These are phyloP conservation scores for Cercophora sp. DNA, from an alignment of 495 filamentous ascomycete species.

Conservation along the genomic window DNA sequence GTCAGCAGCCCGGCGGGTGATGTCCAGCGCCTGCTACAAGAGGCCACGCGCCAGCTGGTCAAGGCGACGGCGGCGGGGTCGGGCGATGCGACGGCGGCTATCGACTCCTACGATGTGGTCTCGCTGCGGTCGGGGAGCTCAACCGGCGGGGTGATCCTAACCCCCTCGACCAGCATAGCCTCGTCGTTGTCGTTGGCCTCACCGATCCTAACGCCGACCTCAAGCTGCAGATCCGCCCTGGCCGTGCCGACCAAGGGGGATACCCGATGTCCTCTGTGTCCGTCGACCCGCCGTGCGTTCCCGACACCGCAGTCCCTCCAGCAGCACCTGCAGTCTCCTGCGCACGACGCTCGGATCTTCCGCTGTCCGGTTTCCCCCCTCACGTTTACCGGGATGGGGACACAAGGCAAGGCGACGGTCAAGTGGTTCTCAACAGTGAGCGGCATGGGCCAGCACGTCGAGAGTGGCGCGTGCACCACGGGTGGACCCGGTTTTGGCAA, in stretches of 20 bases:
- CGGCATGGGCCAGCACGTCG: constrained; percentile 3
- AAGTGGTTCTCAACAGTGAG: constrained; percentile 2
- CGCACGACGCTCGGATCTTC: constrained; percentile 1
- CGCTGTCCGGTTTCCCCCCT: neutral
- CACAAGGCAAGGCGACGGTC: neutral
- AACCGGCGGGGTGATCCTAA: neutral
- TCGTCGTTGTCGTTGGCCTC: constrained; percentile 1
- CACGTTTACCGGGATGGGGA: neutral
- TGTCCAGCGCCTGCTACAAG: neutral
- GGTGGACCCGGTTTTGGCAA: neutral
- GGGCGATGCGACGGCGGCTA: neutral
- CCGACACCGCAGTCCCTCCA: constrained; percentile 1
- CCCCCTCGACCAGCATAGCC: neutral
- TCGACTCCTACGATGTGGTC: neutral
- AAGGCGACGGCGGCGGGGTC: neutral
- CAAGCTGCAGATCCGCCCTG: neutral
- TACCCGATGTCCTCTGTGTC: constrained; percentile 2
- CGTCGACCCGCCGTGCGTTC: neutral
- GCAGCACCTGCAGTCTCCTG: neutral
- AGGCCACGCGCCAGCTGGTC: neutral
- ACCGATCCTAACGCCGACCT: constrained; percentile 1
- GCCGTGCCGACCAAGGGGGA: neutral
- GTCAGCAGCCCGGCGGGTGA: neutral
- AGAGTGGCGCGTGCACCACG: neutral
- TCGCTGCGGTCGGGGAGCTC: constrained; percentile 6